Evolutionary conservation across 2,329 filamentous ascomycete species (phyloP), one percentile per base, ranked within the genome.

Genomic region (Colletotrichum lupini): DNA sequence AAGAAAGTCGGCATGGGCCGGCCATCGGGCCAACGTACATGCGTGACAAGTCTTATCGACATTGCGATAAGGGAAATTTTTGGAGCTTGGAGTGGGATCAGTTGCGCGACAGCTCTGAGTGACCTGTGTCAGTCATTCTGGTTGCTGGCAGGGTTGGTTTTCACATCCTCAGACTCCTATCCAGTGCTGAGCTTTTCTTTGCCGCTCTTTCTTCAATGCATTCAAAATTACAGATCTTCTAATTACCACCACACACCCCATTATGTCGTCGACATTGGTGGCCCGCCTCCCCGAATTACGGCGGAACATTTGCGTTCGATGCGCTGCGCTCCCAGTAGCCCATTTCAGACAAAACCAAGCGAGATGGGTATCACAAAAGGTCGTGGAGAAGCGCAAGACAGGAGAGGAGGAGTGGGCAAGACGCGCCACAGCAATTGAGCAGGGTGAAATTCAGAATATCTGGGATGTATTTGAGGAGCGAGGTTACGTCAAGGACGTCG

Each of bases 401-500:
- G 87, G 85, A 8, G 79, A 85, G 12, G 74, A 81, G 53, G 78
- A 83, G 24, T 93, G 91, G 90, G 76, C 83, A 19, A 74, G 81
- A 58, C 81, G 82, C 64, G 88, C 89, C 3, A 71, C 82, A 46
- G 77, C 79, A 71, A 91, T 92, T 57, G 58, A 83, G 63, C 80
- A 81, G 1, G 91, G 91, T 57, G 82, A 88, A 76, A 68, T 81
- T 60, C 83, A 83, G 57, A 84, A 90, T 75, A 87, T 92, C 66
- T 90, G 93, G 83, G 88, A 90, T 65, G 77, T 92, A 22, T 85
- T 97, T 14, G 89, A 94, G 76, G 91, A 93, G 81, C 87, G 94
- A 77, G 94, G 93, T 56, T 91, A 90, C 75, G 85, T 96, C 74
- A 94, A 95, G 78, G 90, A 94, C 75, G 86, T 93, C 42, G 92